Conservation (phyloP, 805 yeast genomes). For the Ogataea parapolymorpha region DNA sequence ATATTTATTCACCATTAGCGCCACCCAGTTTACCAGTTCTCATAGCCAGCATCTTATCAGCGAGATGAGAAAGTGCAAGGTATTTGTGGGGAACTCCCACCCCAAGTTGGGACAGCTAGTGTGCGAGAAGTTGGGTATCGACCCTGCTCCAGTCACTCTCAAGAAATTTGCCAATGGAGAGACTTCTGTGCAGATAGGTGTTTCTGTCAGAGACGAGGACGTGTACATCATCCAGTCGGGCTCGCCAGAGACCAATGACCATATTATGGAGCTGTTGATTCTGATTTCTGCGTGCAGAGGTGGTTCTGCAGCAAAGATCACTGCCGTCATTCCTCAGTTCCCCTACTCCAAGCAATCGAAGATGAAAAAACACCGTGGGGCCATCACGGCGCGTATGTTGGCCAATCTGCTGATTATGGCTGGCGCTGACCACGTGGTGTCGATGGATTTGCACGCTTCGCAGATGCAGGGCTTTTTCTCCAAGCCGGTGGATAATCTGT, state of each 20-base stretch:
- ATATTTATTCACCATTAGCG: slow-evolving; percentile 6
- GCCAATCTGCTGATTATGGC: slow-evolving; percentile 96
- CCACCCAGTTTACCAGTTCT: background rate
- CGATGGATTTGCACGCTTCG: slow-evolving; percentile 94
- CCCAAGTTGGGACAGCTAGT: slow-evolving; percentile 90
- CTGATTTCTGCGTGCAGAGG: slow-evolving; percentile 94
- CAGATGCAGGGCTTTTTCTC: slow-evolving; percentile 99
- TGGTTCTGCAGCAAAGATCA: slow-evolving; percentile 96
- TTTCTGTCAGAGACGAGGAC: slow-evolving; percentile 94
- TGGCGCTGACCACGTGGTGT: slow-evolving; percentile 97
- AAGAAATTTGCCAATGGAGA: slow-evolving; percentile 96
- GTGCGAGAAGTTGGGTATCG: slow-evolving; percentile 86
- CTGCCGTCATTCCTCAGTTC: slow-evolving; percentile 95
- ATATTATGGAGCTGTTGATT: slow-evolving; percentile 92
- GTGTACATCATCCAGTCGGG: slow-evolving; percentile 92
- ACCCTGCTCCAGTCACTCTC: slow-evolving; percentile 88
- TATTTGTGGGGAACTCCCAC: slow-evolving; percentile 95
- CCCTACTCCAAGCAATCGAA: slow-evolving; percentile 97
- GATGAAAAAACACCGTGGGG: slow-evolving; percentile 98
- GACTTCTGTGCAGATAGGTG: slow-evolving; percentile 93
- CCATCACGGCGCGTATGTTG: slow-evolving; percentile 96
- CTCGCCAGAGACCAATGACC: slow-evolving; percentile 83
- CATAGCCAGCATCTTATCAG: slow-evolving; percentile 3
- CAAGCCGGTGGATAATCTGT: slow-evolving; percentile 94
- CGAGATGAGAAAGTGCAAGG: slow-evolving; percentile 91